phyloP scores from a whole-genome alignment of 2,329 filamentous ascomycete species.

The Aspergillus pseudoviridinutans region DNA sequence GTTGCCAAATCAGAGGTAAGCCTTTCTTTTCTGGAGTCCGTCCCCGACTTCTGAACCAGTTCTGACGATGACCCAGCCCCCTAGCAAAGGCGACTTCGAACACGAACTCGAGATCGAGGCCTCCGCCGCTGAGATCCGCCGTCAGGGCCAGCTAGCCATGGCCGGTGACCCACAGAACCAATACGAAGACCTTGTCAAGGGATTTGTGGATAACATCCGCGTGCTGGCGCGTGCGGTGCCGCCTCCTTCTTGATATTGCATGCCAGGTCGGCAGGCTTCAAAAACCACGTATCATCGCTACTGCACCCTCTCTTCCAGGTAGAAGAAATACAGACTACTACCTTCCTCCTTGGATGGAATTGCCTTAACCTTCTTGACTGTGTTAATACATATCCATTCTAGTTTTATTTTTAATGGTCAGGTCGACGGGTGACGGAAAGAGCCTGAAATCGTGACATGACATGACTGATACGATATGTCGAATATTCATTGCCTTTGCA shows the following conservation, averaged over 20 bases:
- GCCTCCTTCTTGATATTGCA: constrained; percentile 15
- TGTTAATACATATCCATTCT: not conserved
- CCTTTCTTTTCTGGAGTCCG: constrained; percentile 1
- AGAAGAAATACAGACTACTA: not conserved
- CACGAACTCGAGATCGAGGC: constrained; percentile 50
- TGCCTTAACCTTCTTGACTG: not conserved
- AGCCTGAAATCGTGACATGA: not conserved
- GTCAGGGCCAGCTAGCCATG: constrained; percentile 41
- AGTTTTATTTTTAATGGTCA: not conserved
- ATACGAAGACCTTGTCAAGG: constrained; percentile 45
- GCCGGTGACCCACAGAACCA: constrained; percentile 37
- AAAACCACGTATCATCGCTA: no score
- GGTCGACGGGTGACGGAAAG: not conserved
- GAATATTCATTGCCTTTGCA: not conserved
- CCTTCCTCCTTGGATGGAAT: not conserved
- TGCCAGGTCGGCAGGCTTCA: no score
- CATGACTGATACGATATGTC: not conserved
- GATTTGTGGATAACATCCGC: constrained; percentile 48
- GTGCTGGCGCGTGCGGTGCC: constrained; percentile 42
- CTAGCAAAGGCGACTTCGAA: constrained; percentile 38
- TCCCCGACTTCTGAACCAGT: constrained; percentile 2
- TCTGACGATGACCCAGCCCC: constrained; percentile 26
- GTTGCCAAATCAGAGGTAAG: constrained; percentile 59
- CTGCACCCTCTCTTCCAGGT: no score
- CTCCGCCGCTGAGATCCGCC: constrained; percentile 42